These are phyloP conservation scores for Arthroderma sp. DNA, from an alignment of 2,329 filamentous ascomycete genomes.

Conservation along the genomic window DNA sequence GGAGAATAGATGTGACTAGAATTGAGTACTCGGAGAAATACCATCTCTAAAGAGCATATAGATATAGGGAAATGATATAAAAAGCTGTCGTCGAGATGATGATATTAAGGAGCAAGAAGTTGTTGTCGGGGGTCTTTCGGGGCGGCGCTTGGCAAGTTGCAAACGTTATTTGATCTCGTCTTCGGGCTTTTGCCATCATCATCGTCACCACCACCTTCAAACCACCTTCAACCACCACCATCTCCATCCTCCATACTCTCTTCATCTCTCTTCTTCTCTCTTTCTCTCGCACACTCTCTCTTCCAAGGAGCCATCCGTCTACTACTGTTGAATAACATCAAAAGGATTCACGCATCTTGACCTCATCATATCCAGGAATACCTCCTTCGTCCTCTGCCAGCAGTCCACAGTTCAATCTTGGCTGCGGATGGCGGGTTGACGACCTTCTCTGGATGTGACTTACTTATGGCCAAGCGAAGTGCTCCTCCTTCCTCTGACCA, in stretches of 20 bases:
- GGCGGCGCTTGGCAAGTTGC: no score
- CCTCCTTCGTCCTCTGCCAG: slow-evolving; percentile 6
- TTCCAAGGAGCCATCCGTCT: no score
- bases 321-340: neutral
- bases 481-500: slow-evolving; percentile 28
- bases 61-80: no score
- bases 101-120: no score
- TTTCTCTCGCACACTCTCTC: neutral
- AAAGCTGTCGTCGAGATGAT: no score
- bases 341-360: neutral
- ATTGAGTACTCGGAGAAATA: no score
- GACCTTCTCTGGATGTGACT: slow-evolving; percentile 15
- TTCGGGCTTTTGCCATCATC: neutral
- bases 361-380: neutral
- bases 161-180: neutral
- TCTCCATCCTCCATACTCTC: neutral
- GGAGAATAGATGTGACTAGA: no score
- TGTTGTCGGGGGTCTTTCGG: no score
- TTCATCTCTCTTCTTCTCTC: neutral
- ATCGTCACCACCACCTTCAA: neutral
- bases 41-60: no score
- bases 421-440: slow-evolving; percentile 33
- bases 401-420: slow-evolving; percentile 10
- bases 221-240: neutral
- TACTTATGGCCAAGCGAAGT: slow-evolving; percentile 37